phyloP scores from a whole-genome alignment of 495 filamentous ascomycete genomes.

The Pseudomonodictys pantanalensis region DNA sequence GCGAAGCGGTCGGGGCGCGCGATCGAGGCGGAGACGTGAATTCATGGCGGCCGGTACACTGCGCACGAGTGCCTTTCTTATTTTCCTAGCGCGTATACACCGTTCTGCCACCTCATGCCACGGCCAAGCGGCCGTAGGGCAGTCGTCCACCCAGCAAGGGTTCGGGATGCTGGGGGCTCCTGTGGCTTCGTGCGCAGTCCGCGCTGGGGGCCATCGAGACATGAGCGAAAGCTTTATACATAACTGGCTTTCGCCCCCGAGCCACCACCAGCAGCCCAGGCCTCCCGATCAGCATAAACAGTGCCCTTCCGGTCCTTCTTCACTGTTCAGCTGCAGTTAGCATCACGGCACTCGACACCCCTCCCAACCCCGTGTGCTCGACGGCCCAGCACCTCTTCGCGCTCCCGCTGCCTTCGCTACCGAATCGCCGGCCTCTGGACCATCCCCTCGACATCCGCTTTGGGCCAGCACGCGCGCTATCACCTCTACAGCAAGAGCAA shows the following conservation, averaged over 20 bases:
- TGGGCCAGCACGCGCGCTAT: constrained; percentile 4
- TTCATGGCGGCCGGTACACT: constrained; percentile 23
- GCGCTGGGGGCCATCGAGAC: constrained; percentile 30
- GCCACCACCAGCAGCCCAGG: constrained; percentile 17
- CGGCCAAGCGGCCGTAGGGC: constrained; percentile 11
- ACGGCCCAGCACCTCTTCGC: constrained; percentile 2
- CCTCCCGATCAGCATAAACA: constrained; percentile 33
- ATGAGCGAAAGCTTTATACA: constrained; percentile 22
- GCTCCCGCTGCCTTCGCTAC: constrained; percentile 25
- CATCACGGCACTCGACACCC: too few species aligned
- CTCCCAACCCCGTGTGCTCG: not conserved
- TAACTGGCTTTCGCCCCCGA: constrained; percentile 35
- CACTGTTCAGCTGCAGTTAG: not conserved
- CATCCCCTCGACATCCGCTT: constrained; percentile 1
- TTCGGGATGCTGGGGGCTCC: constrained; percentile 20
- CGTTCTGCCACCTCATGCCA: constrained; percentile 31
- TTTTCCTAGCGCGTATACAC: constrained; percentile 34
- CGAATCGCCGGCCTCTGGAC: constrained; percentile 27
- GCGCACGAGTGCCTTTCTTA: constrained; percentile 30
- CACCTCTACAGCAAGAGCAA: not conserved
- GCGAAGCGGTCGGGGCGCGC: constrained; percentile 28
- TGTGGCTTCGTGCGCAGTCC: constrained; percentile 26
- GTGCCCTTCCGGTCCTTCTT: constrained; percentile 15
- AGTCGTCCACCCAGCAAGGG: constrained; percentile 17
- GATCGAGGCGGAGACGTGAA: constrained; percentile 33